These are phyloP conservation scores for Cinchona pubescens DNA, from an alignment of 257 asterid genomes.

Conservation along the genomic window DNA sequence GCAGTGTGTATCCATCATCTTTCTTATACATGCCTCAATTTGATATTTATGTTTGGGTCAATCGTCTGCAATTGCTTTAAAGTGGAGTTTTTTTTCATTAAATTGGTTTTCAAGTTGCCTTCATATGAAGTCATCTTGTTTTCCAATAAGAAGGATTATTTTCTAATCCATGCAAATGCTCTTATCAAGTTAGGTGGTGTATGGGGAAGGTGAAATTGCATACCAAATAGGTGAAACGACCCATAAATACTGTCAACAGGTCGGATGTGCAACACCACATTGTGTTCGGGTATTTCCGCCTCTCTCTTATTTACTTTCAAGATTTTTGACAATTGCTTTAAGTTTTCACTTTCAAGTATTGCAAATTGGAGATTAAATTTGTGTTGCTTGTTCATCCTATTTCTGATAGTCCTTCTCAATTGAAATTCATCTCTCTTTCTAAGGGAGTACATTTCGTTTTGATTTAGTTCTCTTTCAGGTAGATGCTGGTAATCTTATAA, in stretches of 20 bases:
- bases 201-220: constrained; percentile 85
- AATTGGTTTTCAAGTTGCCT: neutral
- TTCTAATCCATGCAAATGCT: constrained; percentile 6
- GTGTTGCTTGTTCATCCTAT: neutral
- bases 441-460: neutral
- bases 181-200: constrained; percentile 58
- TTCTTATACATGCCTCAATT: neutral
- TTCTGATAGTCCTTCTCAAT: neutral
- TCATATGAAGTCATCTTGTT: constrained; percentile 2
- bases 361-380: neutral
- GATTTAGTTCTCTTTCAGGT: neutral
- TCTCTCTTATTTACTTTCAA: constrained; percentile 5
- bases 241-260: constrained; percentile 85
- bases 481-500: neutral
- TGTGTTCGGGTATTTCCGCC: constrained; percentile 66
- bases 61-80: neutral
- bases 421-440: neutral
- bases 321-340: neutral
- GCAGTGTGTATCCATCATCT: no score
- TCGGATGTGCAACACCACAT: constrained; percentile 91
- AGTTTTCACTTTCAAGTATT: neutral
- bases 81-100: neutral
- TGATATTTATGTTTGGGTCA: neutral
- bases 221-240: constrained; percentile 95
- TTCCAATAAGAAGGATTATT: neutral